These are phyloP conservation scores for Plasmodium yoelii DNA, from an alignment of 169 alveolate species.

Conservation along the genomic window DNA sequence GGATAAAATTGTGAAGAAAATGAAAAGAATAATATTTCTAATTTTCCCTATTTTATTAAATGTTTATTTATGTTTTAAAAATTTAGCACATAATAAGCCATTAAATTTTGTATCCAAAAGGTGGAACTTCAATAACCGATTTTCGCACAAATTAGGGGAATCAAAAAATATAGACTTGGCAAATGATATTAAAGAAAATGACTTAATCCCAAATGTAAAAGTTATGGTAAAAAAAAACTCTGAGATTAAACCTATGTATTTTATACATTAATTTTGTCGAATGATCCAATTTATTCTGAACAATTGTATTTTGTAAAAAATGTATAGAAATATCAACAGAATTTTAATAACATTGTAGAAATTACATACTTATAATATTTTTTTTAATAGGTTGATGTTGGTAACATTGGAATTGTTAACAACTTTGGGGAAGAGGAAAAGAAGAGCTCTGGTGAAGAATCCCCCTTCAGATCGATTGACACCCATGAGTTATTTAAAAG, in stretches of 20 bases:
- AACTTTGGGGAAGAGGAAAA: conserved; percentile 5
- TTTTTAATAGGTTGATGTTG: conserved; percentile 30
- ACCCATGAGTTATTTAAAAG: conserved; percentile 76
- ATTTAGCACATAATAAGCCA: conserved; percentile 15
- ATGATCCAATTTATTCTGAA: too few relatives aligned
- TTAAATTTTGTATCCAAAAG: conserved; percentile 41
- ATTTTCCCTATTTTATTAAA: conserved; percentile 8
- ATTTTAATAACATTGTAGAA: not conserved
- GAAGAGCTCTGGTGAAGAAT: too few relatives aligned
- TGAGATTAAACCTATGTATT: too few relatives aligned
- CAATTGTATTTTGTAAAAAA: too few relatives aligned
- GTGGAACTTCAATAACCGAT: conserved; percentile 20
- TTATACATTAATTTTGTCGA: too few relatives aligned
- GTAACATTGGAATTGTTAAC: conserved; percentile 9
- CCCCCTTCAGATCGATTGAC: conserved; percentile 19
- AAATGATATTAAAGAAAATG: conserved; percentile 72
- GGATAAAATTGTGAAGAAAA: conserved; percentile 14
- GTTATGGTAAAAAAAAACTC: conserved; percentile 52
- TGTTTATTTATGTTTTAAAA: conserved; percentile 54
- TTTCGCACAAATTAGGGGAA: conserved; percentile 41
- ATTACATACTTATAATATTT: too few relatives aligned
- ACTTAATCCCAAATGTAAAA: conserved; percentile 68
- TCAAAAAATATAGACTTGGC: conserved; percentile 67
- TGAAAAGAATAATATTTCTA: conserved; percentile 17
- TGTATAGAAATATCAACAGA: not conserved